phyloP scores from a whole-genome alignment of 768 basidiomycete genomes.

The Pulveroboletus ravenelii region DNA sequence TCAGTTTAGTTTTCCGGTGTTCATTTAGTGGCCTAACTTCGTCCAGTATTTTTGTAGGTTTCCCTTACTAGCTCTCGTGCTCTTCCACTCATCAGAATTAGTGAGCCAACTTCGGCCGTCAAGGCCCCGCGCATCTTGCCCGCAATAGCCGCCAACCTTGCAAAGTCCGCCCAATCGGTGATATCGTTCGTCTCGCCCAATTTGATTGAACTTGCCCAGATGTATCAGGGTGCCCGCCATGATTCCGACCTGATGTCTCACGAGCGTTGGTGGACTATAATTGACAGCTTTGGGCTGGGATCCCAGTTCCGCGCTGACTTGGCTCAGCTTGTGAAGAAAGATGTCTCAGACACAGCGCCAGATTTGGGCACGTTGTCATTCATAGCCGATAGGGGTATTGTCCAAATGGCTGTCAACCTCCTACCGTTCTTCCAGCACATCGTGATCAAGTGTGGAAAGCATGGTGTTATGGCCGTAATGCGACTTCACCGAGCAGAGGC shows the following conservation, averaged over 20 bases:
- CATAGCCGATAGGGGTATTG: conserved; percentile 64
- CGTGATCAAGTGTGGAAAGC: conserved; percentile 78
- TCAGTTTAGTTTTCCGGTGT: conserved; percentile 1
- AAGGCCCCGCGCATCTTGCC: conserved; percentile 73
- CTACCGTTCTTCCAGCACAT: conserved; percentile 83
- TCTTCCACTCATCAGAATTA: conserved; percentile 27
- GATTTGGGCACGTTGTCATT: conserved; percentile 50
- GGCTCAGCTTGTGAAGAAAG: conserved; percentile 49
- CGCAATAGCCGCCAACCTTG: conserved; percentile 43
- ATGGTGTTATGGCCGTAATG: conserved; percentile 63
- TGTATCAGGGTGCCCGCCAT: conserved; percentile 48
- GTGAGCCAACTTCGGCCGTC: conserved; percentile 89
- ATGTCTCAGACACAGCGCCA: conserved; percentile 38
- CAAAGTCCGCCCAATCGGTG: conserved; percentile 36
- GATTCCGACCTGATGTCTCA: conserved; percentile 50
- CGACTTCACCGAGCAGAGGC: conserved; percentile 41
- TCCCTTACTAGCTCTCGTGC: background rate
- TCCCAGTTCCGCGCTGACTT: conserved; percentile 63
- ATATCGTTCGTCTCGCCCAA: conserved; percentile 84
- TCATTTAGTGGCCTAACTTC: conserved; percentile 2
- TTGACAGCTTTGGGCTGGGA: conserved; percentile 64
- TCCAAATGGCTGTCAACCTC: conserved; percentile 76
- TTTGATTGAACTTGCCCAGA: conserved; percentile 62
- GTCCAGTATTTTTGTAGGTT: conserved; percentile 71
- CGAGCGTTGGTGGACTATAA: conserved; percentile 56